A percentile compares a stretch with the other conserved stretches of the same genome.
phyloP scores from a whole-genome alignment of 169 alveolate species.

The Cryptosporidium felis region DNA sequence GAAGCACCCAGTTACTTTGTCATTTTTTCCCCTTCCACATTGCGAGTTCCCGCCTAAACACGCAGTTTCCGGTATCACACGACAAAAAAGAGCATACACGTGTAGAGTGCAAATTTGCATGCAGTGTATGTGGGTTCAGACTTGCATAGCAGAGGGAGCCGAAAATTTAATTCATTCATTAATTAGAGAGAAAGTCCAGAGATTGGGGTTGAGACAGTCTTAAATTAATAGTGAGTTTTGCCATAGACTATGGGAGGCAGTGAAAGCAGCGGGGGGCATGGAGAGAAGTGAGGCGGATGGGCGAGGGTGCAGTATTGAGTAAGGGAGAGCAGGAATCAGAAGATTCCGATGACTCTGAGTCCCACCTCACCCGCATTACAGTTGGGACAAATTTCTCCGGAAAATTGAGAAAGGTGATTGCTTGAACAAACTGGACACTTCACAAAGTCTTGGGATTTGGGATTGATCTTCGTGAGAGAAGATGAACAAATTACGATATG shows the following conservation, averaged over 20 bases:
- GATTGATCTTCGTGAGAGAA: constrained; percentile 55
- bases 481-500: constrained; percentile 40
- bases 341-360: constrained; percentile 58
- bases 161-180: too few species aligned
- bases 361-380: constrained; percentile 66
- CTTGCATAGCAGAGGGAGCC: too few species aligned
- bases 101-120: too few species aligned
- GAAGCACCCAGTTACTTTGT: too few species aligned
- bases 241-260: not conserved
- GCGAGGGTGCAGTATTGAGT: not conserved
- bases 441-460: constrained; percentile 42
- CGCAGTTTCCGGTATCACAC: too few species aligned
- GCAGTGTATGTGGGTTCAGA: too few species aligned
- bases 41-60: too few species aligned
- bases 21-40: too few species aligned
- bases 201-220: not conserved
- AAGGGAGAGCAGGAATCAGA: not conserved
- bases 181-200: not conserved
- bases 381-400: constrained; percentile 41
- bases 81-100: too few species aligned
- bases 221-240: not conserved
- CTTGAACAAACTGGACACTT: constrained; percentile 53
- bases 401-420: constrained; percentile 38
- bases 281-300: not conserved
- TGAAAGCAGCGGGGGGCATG: not conserved